These are phyloP conservation scores for Lactifluus piperatus DNA, from an alignment of 768 basidiomycete genomes.

Conservation along the genomic window DNA sequence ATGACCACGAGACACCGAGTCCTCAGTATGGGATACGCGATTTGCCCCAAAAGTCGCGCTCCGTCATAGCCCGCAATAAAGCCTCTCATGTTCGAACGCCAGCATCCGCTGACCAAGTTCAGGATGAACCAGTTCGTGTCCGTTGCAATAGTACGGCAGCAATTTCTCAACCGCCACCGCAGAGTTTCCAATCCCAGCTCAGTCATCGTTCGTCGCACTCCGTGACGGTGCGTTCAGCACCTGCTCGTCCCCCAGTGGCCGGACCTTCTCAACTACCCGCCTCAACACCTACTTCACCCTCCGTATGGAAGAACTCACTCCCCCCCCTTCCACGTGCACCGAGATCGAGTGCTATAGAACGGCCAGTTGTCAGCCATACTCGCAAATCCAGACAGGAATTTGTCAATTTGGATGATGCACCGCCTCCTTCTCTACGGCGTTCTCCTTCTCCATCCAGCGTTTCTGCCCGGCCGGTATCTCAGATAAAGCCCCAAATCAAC, in stretches of 20 bases:
- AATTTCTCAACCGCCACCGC: slow-evolving; percentile 10
- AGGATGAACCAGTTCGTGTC: slow-evolving; percentile 7
- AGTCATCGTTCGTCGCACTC: slow-evolving; percentile 16
- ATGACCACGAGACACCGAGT: slow-evolving; percentile 8
- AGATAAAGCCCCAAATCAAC: not conserved
- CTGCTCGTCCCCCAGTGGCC: not conserved
- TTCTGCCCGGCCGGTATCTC: not conserved
- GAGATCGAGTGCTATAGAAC: not conserved
- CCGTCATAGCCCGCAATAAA: slow-evolving; percentile 12
- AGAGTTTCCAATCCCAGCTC: not conserved
- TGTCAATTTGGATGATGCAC: slow-evolving; percentile 20
- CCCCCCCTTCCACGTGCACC: slow-evolving; percentile 17
- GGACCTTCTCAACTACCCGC: slow-evolving; percentile 1
- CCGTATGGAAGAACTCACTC: slow-evolving; percentile 12
- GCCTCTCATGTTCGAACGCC: slow-evolving; percentile 7
- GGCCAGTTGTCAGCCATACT: not conserved
- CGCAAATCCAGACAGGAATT: slow-evolving; percentile 10
- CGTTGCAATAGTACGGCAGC: slow-evolving; percentile 16
- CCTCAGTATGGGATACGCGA: slow-evolving; percentile 21
- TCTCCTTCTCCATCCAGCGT: slow-evolving; percentile 18
- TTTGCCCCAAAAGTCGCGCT: slow-evolving; percentile 18
- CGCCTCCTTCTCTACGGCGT: slow-evolving; percentile 19
- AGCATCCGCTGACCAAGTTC: slow-evolving; percentile 3
- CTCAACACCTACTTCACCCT: slow-evolving; percentile 18
- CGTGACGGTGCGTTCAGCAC: slow-evolving; percentile 6